Evolutionary conservation across 768 basidiomycete genomes (phyloP).

Genomic region (Pleurotus ostreatus): DNA sequence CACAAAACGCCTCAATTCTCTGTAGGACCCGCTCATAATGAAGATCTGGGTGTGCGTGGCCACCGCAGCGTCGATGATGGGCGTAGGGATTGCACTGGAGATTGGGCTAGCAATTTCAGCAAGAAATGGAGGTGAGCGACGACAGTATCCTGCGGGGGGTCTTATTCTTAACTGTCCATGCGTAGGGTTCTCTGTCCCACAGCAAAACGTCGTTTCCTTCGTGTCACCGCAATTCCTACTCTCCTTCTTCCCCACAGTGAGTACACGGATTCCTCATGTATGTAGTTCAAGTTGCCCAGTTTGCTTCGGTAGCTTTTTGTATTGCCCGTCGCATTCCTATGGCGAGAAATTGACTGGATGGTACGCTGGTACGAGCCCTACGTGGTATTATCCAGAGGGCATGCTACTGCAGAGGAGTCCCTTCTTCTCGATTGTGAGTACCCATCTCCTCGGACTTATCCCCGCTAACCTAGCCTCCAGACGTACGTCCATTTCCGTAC

Average conservation of each 20-base stretch:
- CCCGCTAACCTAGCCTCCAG: background rate
- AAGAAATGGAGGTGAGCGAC: conserved; percentile 34
- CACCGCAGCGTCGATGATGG: conserved; percentile 39
- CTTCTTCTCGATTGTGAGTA: conserved; percentile 61
- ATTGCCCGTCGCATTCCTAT: conserved; percentile 45
- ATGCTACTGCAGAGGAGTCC: conserved; percentile 50
- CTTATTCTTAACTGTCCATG: background rate
- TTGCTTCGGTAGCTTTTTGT: conserved; percentile 55
- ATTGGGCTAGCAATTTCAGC: conserved; percentile 38
- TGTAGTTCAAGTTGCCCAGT: conserved; percentile 31
- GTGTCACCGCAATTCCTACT: conserved; percentile 46
- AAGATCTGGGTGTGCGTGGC: conserved; percentile 32
- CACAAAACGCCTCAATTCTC: background rate
- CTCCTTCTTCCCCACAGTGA: conserved; percentile 40
- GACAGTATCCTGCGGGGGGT: no score
- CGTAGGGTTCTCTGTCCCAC: conserved; percentile 51
- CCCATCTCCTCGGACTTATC: background rate
- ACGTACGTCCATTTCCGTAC: background rate
- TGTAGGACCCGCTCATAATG: conserved; percentile 30
- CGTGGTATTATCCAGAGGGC: conserved; percentile 49
- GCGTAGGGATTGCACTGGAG: conserved; percentile 44
- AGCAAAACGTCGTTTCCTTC: conserved; percentile 43
- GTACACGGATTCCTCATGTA: conserved; percentile 9
- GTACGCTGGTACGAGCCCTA: conserved; percentile 66
- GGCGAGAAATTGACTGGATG: conserved; percentile 50